phyloP scores from a whole-genome alignment of 2,329 filamentous ascomycete genomes.

The Helicocarpus griseus region DNA sequence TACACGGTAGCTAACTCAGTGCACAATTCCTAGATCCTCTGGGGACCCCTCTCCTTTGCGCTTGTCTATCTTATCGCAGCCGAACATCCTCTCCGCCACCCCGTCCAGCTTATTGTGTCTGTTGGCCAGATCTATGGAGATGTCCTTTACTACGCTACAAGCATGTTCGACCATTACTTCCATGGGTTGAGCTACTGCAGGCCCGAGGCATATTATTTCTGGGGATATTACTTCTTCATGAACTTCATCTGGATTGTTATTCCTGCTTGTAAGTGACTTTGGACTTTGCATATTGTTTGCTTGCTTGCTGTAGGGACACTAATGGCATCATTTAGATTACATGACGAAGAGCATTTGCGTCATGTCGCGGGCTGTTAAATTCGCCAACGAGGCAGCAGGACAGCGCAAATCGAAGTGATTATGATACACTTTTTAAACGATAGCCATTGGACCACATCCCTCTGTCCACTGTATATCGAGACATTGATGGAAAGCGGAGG shows the following conservation, averaged over 20 bases:
- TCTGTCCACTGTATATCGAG: too few relatives aligned
- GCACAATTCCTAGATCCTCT: conserved; percentile 39
- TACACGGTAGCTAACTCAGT: neutral
- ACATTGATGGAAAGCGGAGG: too few relatives aligned
- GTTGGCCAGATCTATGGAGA: conserved; percentile 57
- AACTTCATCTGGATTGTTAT: conserved; percentile 59
- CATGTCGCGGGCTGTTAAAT: conserved; percentile 22
- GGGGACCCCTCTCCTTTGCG: conserved; percentile 53
- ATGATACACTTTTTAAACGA: too few relatives aligned
- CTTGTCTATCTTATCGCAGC: conserved; percentile 46
- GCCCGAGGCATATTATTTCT: conserved; percentile 56
- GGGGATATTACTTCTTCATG: conserved; percentile 57
- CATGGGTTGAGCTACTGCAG: conserved; percentile 47
- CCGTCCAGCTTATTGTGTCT: conserved; percentile 51
- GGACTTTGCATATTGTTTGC: neutral
- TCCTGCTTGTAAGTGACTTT: conserved; percentile 40
- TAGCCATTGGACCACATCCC: too few relatives aligned
- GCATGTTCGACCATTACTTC: conserved; percentile 50
- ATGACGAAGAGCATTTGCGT: conserved; percentile 22
- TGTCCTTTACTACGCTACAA: conserved; percentile 54
- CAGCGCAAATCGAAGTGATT: conserved; percentile 21
- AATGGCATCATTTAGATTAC: conserved; percentile 18
- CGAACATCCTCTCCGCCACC: conserved; percentile 48
- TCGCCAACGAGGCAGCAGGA: conserved; percentile 13
- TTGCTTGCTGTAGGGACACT: neutral